Conservation (phyloP, 371 early-diverging fungal species). For the Syncephalastrum racemosum region DNA sequence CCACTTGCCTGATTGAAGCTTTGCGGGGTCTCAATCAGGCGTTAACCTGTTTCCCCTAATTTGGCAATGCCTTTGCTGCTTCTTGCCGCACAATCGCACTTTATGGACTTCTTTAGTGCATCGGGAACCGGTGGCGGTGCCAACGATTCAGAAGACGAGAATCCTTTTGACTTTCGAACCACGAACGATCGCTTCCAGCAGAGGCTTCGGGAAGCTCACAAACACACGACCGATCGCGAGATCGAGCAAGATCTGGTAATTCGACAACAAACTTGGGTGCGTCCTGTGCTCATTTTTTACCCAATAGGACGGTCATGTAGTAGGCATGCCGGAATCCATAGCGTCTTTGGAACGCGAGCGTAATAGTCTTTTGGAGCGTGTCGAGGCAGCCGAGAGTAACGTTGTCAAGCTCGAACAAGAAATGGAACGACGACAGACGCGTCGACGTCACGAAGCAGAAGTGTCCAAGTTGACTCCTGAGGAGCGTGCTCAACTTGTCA, state of each 20-base stretch:
- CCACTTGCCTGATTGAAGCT: too few relatives aligned
- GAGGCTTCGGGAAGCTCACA: constrained; percentile 23
- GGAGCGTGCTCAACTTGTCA: constrained; percentile 27
- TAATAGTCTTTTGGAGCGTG: constrained; percentile 3
- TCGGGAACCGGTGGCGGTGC: too few relatives aligned
- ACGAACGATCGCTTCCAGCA: constrained; percentile 30
- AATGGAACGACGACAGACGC: constrained; percentile 13
- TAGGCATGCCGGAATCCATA: constrained; percentile 12
- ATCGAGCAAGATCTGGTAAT: constrained; percentile 27
- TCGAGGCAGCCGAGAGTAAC: constrained; percentile 16
- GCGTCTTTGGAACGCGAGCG: constrained; percentile 18
- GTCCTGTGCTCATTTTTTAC: background rate
- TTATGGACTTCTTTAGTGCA: too few relatives aligned
- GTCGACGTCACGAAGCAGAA: constrained; percentile 23
- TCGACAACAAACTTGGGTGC: background rate
- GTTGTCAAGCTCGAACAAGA: constrained; percentile 16
- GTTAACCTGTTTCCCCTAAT: too few relatives aligned
- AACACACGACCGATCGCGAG: constrained; percentile 12
- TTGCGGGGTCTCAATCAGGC: too few relatives aligned
- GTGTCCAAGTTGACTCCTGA: constrained; percentile 40
- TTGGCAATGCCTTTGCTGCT: too few relatives aligned
- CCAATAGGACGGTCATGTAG: constrained; percentile 5
- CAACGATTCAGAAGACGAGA: constrained; percentile 11
- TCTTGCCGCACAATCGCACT: too few relatives aligned
- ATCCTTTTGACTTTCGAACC: constrained; percentile 21